A percentile compares a stretch with the other conserved stretches of the same genome.
These are phyloP conservation scores for Penicillium carneum DNA, from an alignment of 2,329 filamentous ascomycete genomes.

Conservation along the genomic window DNA sequence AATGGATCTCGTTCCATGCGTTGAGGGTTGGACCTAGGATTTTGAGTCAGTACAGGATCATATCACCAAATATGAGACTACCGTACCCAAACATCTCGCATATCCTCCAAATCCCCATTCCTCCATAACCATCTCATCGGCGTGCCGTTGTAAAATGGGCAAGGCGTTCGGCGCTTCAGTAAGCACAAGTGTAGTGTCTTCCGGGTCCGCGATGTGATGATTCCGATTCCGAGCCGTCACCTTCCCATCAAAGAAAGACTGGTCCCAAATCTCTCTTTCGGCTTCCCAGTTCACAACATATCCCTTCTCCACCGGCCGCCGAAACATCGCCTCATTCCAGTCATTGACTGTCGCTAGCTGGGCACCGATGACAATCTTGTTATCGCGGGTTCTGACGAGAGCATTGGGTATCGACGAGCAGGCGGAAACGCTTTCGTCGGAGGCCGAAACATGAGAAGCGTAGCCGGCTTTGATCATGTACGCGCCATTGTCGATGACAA, in stretches of 20 bases:
- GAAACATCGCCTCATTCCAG: slow-evolving; percentile 86
- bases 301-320: slow-evolving; percentile 90
- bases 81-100: slow-evolving; percentile 73
- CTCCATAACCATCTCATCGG: slow-evolving; percentile 96
- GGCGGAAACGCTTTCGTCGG: slow-evolving; percentile 48
- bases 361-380: slow-evolving; percentile 78
- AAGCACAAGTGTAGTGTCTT: slow-evolving; percentile 81
- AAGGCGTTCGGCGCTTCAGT: slow-evolving; percentile 86
- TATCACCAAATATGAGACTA: background rate
- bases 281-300: slow-evolving; percentile 97
- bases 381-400: slow-evolving; percentile 81
- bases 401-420: slow-evolving; percentile 85
- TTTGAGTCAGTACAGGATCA: background rate
- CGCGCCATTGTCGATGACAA: slow-evolving; percentile 92
- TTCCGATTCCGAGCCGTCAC: slow-evolving; percentile 61
- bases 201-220: slow-evolving; percentile 64
- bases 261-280: slow-evolving; percentile 94
- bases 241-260: slow-evolving; percentile 77
- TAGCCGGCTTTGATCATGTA: slow-evolving; percentile 91
- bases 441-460: slow-evolving; percentile 53
- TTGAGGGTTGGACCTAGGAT: slow-evolving; percentile 73
- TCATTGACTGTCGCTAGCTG: slow-evolving; percentile 80
- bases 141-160: slow-evolving; percentile 81
- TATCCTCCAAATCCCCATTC: slow-evolving; percentile 93
- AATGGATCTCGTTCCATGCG: slow-evolving; percentile 79